These are phyloP conservation scores for Candida taoyuanica DNA, from an alignment of 805 yeast species.

Conservation along the genomic window DNA sequence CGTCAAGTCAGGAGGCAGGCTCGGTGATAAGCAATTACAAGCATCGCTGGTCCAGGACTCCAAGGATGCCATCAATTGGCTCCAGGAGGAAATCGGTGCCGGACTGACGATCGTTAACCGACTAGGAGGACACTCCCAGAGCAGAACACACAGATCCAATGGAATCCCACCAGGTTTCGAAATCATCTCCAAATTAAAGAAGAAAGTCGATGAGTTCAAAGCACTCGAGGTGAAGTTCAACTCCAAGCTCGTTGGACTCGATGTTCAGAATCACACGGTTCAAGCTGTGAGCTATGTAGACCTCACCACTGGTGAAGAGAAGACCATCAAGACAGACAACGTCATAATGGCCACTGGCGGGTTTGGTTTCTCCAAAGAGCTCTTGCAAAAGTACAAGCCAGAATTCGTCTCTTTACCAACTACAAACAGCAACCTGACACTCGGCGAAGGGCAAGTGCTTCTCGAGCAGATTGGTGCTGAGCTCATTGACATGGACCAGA, in stretches of 20 bases:
- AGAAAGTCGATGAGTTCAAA: slow-evolving; percentile 31
- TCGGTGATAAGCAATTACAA: slow-evolving; percentile 57
- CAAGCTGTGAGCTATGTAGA: slow-evolving; percentile 39
- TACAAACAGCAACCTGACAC: slow-evolving; percentile 51
- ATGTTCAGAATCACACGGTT: slow-evolving; percentile 30
- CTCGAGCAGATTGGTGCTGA: slow-evolving; percentile 44
- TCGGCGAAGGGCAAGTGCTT: slow-evolving; percentile 56
- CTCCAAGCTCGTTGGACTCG: slow-evolving; percentile 34
- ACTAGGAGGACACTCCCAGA: slow-evolving; percentile 76
- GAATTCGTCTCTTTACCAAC: slow-evolving; percentile 44
- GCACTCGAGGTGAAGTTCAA: slow-evolving; percentile 35
- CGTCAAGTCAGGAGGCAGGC: slow-evolving; percentile 54
- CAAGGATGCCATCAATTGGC: slow-evolving; percentile 67
- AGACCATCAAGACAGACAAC: slow-evolving; percentile 25
- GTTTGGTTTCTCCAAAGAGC: slow-evolving; percentile 37
- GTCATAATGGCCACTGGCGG: slow-evolving; percentile 60
- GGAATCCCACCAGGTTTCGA: slow-evolving; percentile 58
- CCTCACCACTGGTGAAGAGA: slow-evolving; percentile 23
- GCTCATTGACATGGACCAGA: slow-evolving; percentile 51
- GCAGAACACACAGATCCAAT: slow-evolving; percentile 78
- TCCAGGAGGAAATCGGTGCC: slow-evolving; percentile 55
- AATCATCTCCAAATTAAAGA: slow-evolving; percentile 43
- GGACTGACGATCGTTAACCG: slow-evolving; percentile 67
- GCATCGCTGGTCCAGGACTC: slow-evolving; percentile 57
- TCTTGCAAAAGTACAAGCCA: slow-evolving; percentile 42